Evolutionary conservation across 352 stramenopile species (phyloP), one percentile per base, ranked within the genome.

Genomic region (Phytophthora cactorum): DNA sequence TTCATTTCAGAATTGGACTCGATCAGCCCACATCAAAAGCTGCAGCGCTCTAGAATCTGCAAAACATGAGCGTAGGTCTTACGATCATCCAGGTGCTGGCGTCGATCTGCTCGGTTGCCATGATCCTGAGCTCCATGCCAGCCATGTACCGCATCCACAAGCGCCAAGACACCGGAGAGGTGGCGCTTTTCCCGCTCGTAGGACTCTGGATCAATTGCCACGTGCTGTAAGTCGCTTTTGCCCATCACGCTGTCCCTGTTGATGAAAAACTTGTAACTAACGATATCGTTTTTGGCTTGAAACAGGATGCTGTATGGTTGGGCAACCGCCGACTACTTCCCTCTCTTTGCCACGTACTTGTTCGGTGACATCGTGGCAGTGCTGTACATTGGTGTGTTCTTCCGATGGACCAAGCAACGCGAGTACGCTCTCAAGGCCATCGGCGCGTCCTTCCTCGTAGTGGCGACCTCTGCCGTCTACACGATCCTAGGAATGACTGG

Each of bases 101-200:
- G 31, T 79, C 76, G 6, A 32, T 79, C 55, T 78, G 62, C 64
- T 81, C 77, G 29, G 69, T 77, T 38, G 53, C 66, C 36, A 78
- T 74, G 67, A 76, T 72, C 59, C 50, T 82, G 25, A 80, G 73
- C 70, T 75, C 73, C 11, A 50, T 64, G 47, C 74, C 70, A 25
- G 71, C 65, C 9, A 78, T 82, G 36, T 70, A 76, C 52, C 60
- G 60, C n/a, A 80, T 84, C 65, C 62, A 78, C 67, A 75, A 78
- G 54, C 57, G 61, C 2, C 43, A 61, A 36, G 63, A 70, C 22
- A 79, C 68, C 7, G 71, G 71, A n/a, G 64, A 74, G 5, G 68
- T 79, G 6, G 67, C 72, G 38, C 53, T 82, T 43, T 73, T 82
- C 38, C 74, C 74, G 1, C 62, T 84, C 32, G 70, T 84, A 12